Conservation (phyloP, 495 filamentous ascomycete species). For the Penicillium paxilli region DNA sequence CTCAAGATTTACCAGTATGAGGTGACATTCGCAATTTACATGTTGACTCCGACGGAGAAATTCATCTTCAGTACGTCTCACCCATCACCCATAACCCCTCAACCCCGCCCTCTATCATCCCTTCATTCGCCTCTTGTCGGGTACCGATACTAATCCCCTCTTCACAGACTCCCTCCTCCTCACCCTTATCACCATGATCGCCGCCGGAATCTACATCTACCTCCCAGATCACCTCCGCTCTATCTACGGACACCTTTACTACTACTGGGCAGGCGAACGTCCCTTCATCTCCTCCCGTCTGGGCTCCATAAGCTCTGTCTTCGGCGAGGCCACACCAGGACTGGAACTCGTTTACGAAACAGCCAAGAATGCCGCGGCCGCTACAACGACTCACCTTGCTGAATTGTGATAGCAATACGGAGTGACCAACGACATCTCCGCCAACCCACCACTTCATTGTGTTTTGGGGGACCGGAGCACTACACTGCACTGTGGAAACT, state of each 20-base stretch:
- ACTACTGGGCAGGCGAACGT: conserved; percentile 83
- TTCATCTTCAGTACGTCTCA: conserved; percentile 75
- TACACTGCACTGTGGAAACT: no score
- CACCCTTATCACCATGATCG: conserved; percentile 78
- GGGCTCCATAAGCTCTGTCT: conserved; percentile 37
- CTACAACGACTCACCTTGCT: conserved; percentile 32
- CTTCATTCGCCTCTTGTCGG: neutral
- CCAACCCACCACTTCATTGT: no score
- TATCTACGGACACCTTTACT: conserved; percentile 81
- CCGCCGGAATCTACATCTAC: conserved; percentile 84
- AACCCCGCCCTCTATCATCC: neutral
- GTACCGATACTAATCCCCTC: neutral
- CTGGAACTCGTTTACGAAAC: conserved; percentile 46
- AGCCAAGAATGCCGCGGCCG: conserved; percentile 39
- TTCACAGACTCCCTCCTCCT: conserved; percentile 83
- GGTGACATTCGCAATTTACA: conserved; percentile 81
- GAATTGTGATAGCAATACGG: conserved; percentile 33
- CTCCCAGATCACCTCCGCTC: conserved; percentile 83
- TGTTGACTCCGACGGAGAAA: conserved; percentile 81
- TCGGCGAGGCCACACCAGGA: conserved; percentile 36
- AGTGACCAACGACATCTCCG: no score
- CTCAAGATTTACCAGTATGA: conserved; percentile 86
- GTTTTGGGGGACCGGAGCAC: no score
- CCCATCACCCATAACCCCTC: no score
- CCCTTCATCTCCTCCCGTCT: conserved; percentile 41